phyloP scores from a whole-genome alignment of 768 basidiomycete species.

The Pisolithus tinctorius region DNA sequence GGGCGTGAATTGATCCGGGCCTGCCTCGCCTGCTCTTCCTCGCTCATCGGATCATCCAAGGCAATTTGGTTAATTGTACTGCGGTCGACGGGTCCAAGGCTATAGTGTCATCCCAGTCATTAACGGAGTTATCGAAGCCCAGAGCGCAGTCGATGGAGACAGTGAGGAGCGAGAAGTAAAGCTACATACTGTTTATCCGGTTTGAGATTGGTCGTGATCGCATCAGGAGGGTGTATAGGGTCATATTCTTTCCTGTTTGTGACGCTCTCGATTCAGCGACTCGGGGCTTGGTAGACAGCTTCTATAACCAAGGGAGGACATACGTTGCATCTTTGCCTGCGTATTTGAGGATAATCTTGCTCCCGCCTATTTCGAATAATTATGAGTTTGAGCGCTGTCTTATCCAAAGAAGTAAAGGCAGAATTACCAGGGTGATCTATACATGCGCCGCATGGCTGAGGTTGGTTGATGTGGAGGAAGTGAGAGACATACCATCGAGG shows the following conservation, averaged over 20 bases:
- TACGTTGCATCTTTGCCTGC: conserved; percentile 88
- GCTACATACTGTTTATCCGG: conserved; percentile 72
- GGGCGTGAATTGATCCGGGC: conserved; percentile 59
- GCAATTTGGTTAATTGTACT: conserved; percentile 58
- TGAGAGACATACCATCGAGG: conserved; percentile 47
- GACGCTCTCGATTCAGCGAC: neutral
- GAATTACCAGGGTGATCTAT: conserved; percentile 56
- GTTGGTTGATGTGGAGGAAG: neutral
- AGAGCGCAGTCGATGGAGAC: no score
- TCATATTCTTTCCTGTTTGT: conserved; percentile 65
- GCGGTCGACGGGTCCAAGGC: conserved; percentile 67
- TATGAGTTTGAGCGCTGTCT: conserved; percentile 6
- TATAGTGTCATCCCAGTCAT: conserved; percentile 13
- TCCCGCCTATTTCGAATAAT: conserved; percentile 47
- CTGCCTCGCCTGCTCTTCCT: conserved; percentile 65
- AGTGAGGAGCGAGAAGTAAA: neutral
- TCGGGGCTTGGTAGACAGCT: neutral
- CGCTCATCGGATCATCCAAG: conserved; percentile 50
- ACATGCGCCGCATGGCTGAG: neutral
- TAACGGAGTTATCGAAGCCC: conserved; percentile 1
- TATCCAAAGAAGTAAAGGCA: conserved; percentile 2
- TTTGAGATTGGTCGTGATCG: conserved; percentile 68
- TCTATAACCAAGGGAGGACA: conserved; percentile 18
- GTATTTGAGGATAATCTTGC: conserved; percentile 80
- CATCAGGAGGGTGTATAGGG: conserved; percentile 84